Evolutionary conservation across 2,329 filamentous ascomycete species (phyloP).

Genomic region (Blastomyces parvus): DNA sequence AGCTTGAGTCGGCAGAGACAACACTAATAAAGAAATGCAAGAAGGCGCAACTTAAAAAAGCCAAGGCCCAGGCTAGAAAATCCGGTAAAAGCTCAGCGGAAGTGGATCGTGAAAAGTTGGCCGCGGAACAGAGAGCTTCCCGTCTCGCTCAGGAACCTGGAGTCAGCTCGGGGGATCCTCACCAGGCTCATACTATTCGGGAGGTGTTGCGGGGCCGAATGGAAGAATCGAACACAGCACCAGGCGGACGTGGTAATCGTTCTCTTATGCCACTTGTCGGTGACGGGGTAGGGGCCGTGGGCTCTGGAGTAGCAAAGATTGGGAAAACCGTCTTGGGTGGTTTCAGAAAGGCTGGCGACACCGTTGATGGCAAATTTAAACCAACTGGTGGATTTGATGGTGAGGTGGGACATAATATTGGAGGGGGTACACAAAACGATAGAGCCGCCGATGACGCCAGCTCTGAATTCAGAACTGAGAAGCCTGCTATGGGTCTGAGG

Average conservation of each 20-base stretch:
- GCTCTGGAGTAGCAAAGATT: conserved; percentile 39
- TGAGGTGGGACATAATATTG: conserved; percentile 7
- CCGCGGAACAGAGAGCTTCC: conserved; percentile 41
- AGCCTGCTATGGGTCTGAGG: not conserved
- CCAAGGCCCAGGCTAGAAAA: conserved; percentile 54
- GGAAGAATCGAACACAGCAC: conserved; percentile 14
- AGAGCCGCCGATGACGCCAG: conserved; percentile 10
- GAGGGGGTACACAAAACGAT: conserved; percentile 11
- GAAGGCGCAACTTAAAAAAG: conserved; percentile 64
- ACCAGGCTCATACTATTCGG: conserved; percentile 43
- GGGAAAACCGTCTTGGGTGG: conserved; percentile 39
- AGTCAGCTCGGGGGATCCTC: conserved; percentile 48
- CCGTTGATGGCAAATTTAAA: conserved; percentile 28
- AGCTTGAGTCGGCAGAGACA: conserved; percentile 74
- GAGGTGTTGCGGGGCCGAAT: conserved; percentile 13
- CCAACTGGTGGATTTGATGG: conserved; percentile 28
- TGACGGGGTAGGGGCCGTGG: conserved; percentile 43
- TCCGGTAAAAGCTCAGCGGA: conserved; percentile 39
- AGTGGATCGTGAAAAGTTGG: conserved; percentile 39
- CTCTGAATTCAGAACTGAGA: conserved; percentile 1
- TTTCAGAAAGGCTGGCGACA: conserved; percentile 33
- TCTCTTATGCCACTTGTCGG: conserved; percentile 41
- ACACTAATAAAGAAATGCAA: conserved; percentile 72
- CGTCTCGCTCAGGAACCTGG: conserved; percentile 42
- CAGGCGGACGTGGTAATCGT: conserved; percentile 13